Conservation (phyloP, 2,329 filamentous ascomycete species). For the Biscogniauxia mediterranea region DNA sequence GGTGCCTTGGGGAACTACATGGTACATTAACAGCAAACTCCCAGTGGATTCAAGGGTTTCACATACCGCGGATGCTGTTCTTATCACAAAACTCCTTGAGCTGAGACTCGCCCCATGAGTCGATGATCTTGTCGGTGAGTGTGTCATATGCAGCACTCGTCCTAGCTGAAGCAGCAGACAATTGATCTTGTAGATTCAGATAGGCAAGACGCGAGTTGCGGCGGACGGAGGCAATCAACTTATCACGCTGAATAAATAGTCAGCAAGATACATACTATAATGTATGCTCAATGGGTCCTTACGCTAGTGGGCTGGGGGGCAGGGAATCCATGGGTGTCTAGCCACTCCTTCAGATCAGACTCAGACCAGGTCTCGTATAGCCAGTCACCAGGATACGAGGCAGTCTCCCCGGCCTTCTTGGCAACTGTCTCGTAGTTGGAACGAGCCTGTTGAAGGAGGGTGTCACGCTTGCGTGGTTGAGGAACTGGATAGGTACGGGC, state of each 20-base stretch:
- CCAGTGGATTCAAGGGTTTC: neutral
- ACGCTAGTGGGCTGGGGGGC: slow-evolving; percentile 75
- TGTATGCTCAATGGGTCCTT: slow-evolving; percentile 14
- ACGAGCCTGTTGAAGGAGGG: slow-evolving; percentile 72
- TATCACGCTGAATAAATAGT: slow-evolving; percentile 61
- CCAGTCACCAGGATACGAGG: slow-evolving; percentile 92
- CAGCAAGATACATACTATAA: slow-evolving; percentile 8
- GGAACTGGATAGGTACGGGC: slow-evolving; percentile 52
- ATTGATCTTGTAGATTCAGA: slow-evolving; percentile 61
- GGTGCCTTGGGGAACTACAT: slow-evolving; percentile 82
- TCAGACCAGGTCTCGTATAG: slow-evolving; percentile 88
- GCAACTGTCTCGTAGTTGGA: slow-evolving; percentile 78
- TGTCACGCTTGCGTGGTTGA: slow-evolving; percentile 82
- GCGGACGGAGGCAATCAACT: slow-evolving; percentile 82
- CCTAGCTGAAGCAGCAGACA: slow-evolving; percentile 60
- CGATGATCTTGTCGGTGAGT: slow-evolving; percentile 79
- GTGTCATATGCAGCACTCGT: slow-evolving; percentile 69
- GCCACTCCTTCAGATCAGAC: slow-evolving; percentile 90
- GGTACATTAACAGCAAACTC: slow-evolving; percentile 11
- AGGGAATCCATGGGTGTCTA: slow-evolving; percentile 83
- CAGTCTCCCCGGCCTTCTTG: slow-evolving; percentile 71
- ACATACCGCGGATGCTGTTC: slow-evolving; percentile 65
- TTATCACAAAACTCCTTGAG: slow-evolving; percentile 93
- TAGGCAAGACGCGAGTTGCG: slow-evolving; percentile 84
- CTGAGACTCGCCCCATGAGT: slow-evolving; percentile 84